Base-by-base conservation (phyloP, 805 yeast species). In the Barnettozyma sucrosica region DNA sequence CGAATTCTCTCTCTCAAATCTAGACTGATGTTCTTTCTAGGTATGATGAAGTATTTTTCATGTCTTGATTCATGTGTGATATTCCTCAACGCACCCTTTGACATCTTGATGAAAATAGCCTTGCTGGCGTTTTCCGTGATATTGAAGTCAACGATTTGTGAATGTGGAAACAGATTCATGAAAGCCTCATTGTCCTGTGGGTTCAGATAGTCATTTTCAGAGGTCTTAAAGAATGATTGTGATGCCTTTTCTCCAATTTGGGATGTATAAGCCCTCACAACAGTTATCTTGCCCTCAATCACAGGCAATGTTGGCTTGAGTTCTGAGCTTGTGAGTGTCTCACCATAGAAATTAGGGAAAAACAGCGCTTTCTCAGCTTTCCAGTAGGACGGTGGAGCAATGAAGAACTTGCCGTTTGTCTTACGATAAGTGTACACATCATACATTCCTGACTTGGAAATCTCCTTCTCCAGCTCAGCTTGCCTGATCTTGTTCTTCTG, bases 371-470 rank as follows among this genome's bases (percentile, higher is more conserved):
- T 83, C 7, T 85, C 90, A 11, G 71, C 67, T 50, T 77, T 78
- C 76, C 92, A 90, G 56, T 77, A 83, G 1, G 89, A 78, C n/a
- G 77, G 71, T 1, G 98, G 98, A 0, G 96, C 78, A 16, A 75
- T 69, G 69, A 89, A 93, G 52, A 90, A 72, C 66, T 89, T 89
- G 21, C 98, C 99, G 34, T 81, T 77, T 3, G 92, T 86, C 55
- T 83, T 83, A 43, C 83, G 71, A 59, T 79, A 83, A 3, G 77
- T 73, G 57, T 78, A 77, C 59, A 82, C 71, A 50, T 82, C 84
- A 52, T 79, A 76, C 74, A 81, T 74, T n/a, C 85, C 82, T 24
- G 87, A 80, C 53, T 76, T 78, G 23, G 83, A 76, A 54, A 83
- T 73, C 65, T 85, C 89, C 41, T 70, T 69, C 55, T 81, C 83